Conservation (phyloP, 2,329 filamentous ascomycete genomes). For the Gremmenia infestans region DNA sequence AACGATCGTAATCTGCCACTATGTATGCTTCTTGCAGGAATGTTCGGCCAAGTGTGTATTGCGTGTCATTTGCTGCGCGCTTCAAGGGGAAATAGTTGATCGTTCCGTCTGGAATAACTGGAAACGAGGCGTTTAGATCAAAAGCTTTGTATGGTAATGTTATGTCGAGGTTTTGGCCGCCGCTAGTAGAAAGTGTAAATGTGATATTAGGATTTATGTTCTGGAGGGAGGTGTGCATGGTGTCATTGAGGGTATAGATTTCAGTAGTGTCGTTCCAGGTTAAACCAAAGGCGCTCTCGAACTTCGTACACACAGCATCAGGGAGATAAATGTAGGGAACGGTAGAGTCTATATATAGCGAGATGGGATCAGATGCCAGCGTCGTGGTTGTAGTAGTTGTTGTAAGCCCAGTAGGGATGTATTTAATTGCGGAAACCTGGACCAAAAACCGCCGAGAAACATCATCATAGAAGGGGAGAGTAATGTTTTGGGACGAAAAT, state of each 20-base stretch:
- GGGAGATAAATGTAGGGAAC: background rate
- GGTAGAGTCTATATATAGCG: background rate
- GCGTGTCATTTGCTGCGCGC: constrained; percentile 26
- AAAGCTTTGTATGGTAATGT: constrained; percentile 33
- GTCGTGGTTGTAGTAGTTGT: background rate
- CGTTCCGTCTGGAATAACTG: constrained; percentile 17
- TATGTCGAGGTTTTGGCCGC: constrained; percentile 25
- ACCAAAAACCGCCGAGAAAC: background rate
- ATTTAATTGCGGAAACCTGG: background rate
- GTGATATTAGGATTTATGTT: constrained; percentile 30
- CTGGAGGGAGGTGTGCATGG: constrained; percentile 15
- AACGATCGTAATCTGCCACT: constrained; percentile 34
- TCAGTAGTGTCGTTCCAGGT: background rate
- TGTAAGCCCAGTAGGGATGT: background rate
- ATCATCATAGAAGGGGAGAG: background rate
- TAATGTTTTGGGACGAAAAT: background rate
- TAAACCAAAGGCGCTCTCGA: background rate
- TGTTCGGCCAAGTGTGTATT: constrained; percentile 33
- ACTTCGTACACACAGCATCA: background rate
- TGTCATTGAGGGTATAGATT: constrained; percentile 29
- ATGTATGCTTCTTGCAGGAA: constrained; percentile 36
- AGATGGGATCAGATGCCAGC: background rate
- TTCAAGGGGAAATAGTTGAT: constrained; percentile 34
- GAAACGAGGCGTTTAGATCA: constrained; percentile 33
- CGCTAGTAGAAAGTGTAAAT: constrained; percentile 26